Evolutionary conservation across 805 yeast genomes (phyloP).

Genomic region (Saturnispora dispora): DNA sequence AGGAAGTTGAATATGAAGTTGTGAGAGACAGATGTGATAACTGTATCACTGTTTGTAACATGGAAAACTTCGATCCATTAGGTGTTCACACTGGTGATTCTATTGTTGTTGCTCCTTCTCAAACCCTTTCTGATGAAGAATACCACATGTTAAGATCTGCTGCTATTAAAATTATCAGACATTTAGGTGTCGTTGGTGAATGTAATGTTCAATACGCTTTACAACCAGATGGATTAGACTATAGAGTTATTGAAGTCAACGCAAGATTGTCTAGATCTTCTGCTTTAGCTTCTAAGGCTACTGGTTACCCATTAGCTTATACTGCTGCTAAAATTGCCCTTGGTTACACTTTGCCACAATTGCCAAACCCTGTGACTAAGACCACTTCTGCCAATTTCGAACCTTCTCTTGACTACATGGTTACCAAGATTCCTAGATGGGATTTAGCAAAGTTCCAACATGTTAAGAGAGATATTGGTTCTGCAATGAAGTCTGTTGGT

Average conservation of each 20-base stretch:
- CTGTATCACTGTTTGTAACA: constrained; percentile 98
- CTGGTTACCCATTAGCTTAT: constrained; percentile 96
- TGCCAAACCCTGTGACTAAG: constrained; percentile 87
- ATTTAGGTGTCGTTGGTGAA: constrained; percentile 98
- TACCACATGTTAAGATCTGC: constrained; percentile 97
- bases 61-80: constrained; percentile 97
- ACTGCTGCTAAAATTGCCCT: constrained; percentile 96
- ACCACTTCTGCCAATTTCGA: constrained; percentile 95
- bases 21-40: constrained; percentile 95
- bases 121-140: constrained; percentile 92
- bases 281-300: constrained; percentile 98
- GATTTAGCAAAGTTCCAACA: constrained; percentile 92
- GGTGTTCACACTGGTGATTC: constrained; percentile 99
- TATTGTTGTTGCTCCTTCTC: constrained; percentile 97
- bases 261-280: constrained; percentile 97
- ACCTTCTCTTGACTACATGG: constrained; percentile 94
- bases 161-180: constrained; percentile 94
- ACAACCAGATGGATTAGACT: constrained; percentile 87
- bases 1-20: constrained; percentile 97
- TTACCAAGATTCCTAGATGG: constrained; percentile 98
- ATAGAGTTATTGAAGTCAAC: constrained; percentile 95
- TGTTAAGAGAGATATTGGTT: constrained; percentile 77
- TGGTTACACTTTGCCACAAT: constrained; percentile 84
- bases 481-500: constrained; percentile 98
- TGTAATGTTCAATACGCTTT: constrained; percentile 97